A percentile compares a stretch with the other conserved stretches of the same genome.
phyloP scores from a whole-genome alignment of 148 eudicot species.

The Vaccinium macrocarpon region DNA sequence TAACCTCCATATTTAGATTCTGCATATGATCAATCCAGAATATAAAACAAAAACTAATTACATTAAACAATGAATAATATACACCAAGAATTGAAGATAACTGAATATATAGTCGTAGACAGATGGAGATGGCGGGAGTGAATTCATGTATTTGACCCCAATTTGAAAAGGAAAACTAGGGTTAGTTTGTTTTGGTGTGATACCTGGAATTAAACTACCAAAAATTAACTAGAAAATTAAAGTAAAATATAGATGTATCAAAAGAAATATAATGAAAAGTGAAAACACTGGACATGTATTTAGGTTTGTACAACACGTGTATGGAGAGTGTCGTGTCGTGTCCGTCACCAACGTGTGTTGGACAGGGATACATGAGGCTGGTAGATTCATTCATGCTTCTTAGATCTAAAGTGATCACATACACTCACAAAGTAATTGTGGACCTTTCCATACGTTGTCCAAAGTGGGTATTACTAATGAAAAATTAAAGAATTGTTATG shows the following conservation, averaged over 20 bases:
- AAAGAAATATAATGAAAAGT: too few relatives aligned
- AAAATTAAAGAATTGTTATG: too few relatives aligned
- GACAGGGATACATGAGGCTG: not conserved
- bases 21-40: slow-evolving; percentile 9
- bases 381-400: not conserved
- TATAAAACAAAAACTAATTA: not conserved
- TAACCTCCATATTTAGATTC: slow-evolving; percentile 53
- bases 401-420: too few relatives aligned
- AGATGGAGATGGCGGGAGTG: not conserved
- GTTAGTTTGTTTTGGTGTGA: not conserved
- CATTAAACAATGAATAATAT: not conserved
- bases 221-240: not conserved
- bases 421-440: too few relatives aligned
- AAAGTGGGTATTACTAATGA: too few relatives aligned
- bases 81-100: not conserved
- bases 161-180: not conserved
- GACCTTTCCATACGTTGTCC: too few relatives aligned
- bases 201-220: not conserved
- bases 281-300: not conserved
- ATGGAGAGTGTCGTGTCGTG: not conserved
- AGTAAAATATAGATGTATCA: not conserved
- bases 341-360: not conserved
- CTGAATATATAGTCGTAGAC: not conserved
- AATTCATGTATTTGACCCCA: not conserved
- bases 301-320: not conserved